Base-by-base conservation (phyloP, 2,329 filamentous ascomycete genomes). In the Aspergillus sp. region DNA sequence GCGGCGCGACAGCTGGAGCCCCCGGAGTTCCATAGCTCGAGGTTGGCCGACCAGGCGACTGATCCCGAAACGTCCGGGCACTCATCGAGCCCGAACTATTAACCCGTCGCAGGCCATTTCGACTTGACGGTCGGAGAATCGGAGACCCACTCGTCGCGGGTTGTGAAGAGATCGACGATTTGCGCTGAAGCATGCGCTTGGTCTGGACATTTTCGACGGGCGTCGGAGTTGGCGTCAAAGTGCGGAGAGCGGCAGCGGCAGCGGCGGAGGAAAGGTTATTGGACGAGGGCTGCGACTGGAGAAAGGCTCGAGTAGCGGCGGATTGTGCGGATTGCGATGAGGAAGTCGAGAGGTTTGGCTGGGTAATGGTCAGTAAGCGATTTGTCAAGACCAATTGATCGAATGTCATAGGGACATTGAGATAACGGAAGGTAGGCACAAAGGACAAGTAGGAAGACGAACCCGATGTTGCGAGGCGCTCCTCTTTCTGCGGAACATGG, bases 141-240 rank as follows among this genome's bases (percentile, higher is more conserved):
- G 79, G 72, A 50, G 77, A 69, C 45, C 79, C 77, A 53, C 34
- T 41, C 13, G 34, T 41, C 15, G 84, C 86, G 41, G 82, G 83
- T 52, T 86, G 81, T 4, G 92, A 94, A 1, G 91, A 91, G 47
- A 85, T 79, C 0, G 93, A 96, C 55, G 84, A 84, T 76, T 85
- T 88, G 64, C 93, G 87, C 69, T 92, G 87, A 63, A 87, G 76
- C 73, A 90, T 93, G 72, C 93, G 90, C 81, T 94, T 97, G 6
- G 94, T 96, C 77, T 96, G 90, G 49, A 96, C 87, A 72, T 92
- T 87, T 74, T 87, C 89, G 60, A 97, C 89, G 68, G 89, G 88
- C 55, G 89, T 94, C 23, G 92, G 93, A 2, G 91, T 89, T 55
- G 88, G 88, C 9, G 92, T 89, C 68, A 91, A 87, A 50, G 90